Base-by-base conservation (phyloP, 2,329 filamentous ascomycete species). In the Pseudogymnoascus destructans region DNA sequence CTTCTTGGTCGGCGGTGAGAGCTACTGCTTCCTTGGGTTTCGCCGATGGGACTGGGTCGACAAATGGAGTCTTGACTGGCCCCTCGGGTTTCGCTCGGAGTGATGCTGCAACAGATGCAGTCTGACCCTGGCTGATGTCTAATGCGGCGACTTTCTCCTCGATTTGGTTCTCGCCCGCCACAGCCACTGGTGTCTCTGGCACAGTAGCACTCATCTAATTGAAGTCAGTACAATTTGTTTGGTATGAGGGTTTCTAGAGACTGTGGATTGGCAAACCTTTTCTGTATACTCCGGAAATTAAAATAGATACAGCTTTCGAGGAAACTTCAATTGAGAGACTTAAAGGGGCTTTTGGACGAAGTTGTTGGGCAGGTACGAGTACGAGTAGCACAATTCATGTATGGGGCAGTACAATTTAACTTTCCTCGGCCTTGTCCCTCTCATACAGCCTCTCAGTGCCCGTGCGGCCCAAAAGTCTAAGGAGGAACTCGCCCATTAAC, bases 1-100 rank as follows among this genome's bases (percentile, higher is more conserved):
- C 70, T 68, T 87, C 73, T 73, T 97, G 88, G 33, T 95, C 89
- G 8, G 79, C 68, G 9, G 84, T 90, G 65, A 96, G 79, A 36
- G 32, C 8, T 17, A 6, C n/a, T 15, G 17, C 32, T 59, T 78
- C 71, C 5, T 80, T 71, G 8, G 77, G 75, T 5, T 80, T 69
- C 10, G 74, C 69, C 2, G 86, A 81, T 23, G 63, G 61, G 11
- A 64, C 35, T 1, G 68, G 67, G 23, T 67, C 62, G 57, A 65
- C 57, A 19, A 70, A 63, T 25, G 68, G 68, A 15, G 64, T 65
- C 63, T 76, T 76, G 58, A 76, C 70, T 17, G 73, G 64, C 6
- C 72, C 73, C 55, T 73, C 69, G 6, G 67, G 55, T 15, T 64
- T 64, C 21, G 63, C 63, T 40, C 61, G 61, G 13, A 67, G 59